Evolutionary conservation across 1,139 yeast species (phyloP).

Genomic region (Candida tropicalis): DNA sequence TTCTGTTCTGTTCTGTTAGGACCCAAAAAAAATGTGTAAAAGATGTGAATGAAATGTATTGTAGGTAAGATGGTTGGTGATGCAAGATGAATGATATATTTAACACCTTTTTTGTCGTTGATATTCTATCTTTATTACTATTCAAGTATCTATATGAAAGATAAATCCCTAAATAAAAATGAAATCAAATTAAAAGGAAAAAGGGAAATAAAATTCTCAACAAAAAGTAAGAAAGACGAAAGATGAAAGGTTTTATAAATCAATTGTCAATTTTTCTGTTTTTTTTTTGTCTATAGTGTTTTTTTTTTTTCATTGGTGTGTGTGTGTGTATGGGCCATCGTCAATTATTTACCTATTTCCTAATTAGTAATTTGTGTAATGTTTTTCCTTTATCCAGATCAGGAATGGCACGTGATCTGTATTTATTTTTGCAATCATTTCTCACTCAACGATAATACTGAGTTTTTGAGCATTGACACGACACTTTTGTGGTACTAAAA

Average conservation of each 20-base stretch:
- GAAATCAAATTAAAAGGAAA: not conserved
- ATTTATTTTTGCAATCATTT: conserved; percentile 3
- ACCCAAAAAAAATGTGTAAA: too few species aligned
- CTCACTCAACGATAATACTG: too few species aligned
- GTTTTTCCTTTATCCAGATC: conserved; percentile 13
- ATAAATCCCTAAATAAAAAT: too few species aligned
- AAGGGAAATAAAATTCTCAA: not conserved
- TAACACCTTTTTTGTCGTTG: too few species aligned
- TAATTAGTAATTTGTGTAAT: conserved; percentile 11
- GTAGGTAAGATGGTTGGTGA: not conserved
- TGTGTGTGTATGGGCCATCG: conserved; percentile 6
- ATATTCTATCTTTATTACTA: too few species aligned
- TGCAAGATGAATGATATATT: not conserved
- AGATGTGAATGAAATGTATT: too few species aligned
- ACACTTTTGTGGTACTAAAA: not conserved
- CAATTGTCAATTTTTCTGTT: not conserved
- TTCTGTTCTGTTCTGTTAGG: too few species aligned
- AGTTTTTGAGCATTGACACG: too few species aligned
- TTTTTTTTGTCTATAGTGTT: conserved; percentile 1
- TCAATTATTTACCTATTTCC: conserved; percentile 15
- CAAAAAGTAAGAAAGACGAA: not conserved
- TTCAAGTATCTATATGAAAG: too few species aligned
- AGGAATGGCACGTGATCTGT: conserved; percentile 15
- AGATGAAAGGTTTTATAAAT: not conserved
- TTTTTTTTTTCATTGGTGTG: not conserved